These are phyloP conservation scores for Irpex rosettiformis DNA, from an alignment of 1,284 basidiomycete genomes.

Conservation along the genomic window DNA sequence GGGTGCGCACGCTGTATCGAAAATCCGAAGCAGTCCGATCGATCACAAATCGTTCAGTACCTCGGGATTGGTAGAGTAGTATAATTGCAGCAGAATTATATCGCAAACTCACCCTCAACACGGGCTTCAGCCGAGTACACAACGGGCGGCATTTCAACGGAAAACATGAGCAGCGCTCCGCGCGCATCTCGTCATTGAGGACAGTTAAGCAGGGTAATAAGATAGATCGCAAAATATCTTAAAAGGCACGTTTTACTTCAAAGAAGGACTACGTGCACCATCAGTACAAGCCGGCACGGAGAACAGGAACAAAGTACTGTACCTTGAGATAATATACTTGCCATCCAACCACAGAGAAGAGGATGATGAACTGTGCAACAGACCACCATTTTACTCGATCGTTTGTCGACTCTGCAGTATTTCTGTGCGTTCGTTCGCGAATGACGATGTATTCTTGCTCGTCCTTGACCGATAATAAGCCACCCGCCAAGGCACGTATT, in stretches of 20 bases:
- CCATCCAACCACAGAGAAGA: slow-evolving; percentile 92
- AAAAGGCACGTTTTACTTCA: slow-evolving; percentile 92
- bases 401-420: slow-evolving; percentile 95
- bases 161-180: neutral
- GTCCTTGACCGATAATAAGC: slow-evolving; percentile 90
- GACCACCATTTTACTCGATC: slow-evolving; percentile 99
- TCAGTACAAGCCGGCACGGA: neutral
- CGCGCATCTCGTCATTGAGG: neutral
- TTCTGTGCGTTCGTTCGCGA: slow-evolving; percentile 88
- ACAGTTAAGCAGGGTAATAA: neutral
- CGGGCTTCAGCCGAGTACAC: neutral
- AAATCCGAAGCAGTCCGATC: neutral
- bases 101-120: neutral
- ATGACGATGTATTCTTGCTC: slow-evolving; percentile 99
- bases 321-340: slow-evolving; percentile 98
- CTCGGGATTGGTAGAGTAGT: neutral
- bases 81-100: neutral
- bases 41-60: neutral
- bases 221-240: slow-evolving; percentile 15
- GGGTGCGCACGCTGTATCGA: neutral
- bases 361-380: slow-evolving; percentile 82
- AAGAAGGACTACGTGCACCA: slow-evolving; percentile 69
- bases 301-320: slow-evolving; percentile 25
- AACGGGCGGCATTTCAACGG: neutral
- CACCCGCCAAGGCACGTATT: slow-evolving; percentile 85